phyloP scores from a whole-genome alignment of 1,139 yeast species.

The Diutina rugosa region DNA sequence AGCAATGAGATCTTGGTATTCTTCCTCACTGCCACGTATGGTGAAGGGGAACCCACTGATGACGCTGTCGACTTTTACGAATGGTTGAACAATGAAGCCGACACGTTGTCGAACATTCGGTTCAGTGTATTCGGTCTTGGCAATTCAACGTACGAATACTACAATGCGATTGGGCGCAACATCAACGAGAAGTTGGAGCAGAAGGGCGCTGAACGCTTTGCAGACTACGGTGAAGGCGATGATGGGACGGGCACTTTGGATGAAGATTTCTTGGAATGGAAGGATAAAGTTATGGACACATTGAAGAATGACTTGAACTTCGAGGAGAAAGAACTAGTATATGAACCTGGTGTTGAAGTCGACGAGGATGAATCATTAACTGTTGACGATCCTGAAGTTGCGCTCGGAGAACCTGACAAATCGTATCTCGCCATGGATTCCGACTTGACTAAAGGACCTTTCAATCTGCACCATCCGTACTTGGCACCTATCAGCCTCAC shows the following conservation, averaged over 20 bases:
- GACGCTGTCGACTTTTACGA: slow-evolving; percentile 68
- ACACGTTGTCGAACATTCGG: slow-evolving; percentile 47
- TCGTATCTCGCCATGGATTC: slow-evolving; percentile 33
- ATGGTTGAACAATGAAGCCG: slow-evolving; percentile 45
- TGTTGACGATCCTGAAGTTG: slow-evolving; percentile 32
- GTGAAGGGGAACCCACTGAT: slow-evolving; percentile 98
- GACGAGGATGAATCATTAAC: slow-evolving; percentile 16
- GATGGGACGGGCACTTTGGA: slow-evolving; percentile 93
- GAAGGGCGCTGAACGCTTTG: slow-evolving; percentile 63
- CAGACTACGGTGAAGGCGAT: slow-evolving; percentile 79
- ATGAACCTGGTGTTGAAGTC: slow-evolving; percentile 61
- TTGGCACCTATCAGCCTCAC: slow-evolving; percentile 54
- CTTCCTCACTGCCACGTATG: slow-evolving; percentile 84
- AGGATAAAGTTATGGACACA: slow-evolving; percentile 57
- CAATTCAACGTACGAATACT: slow-evolving; percentile 85
- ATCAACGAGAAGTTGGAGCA: slow-evolving; percentile 34
- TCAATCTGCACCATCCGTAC: slow-evolving; percentile 73
- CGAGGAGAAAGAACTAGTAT: slow-evolving; percentile 64
- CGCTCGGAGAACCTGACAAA: slow-evolving; percentile 75
- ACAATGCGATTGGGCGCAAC: slow-evolving; percentile 69
- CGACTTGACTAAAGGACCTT: slow-evolving; percentile 58
- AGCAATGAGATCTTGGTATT: slow-evolving; percentile 43
- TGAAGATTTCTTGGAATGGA: slow-evolving; percentile 92
- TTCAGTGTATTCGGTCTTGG: slow-evolving; percentile 83
- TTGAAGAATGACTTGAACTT: slow-evolving; percentile 54